Base-by-base conservation (phyloP, 2,329 filamentous ascomycete genomes). In the Cyphellophora attinorum region DNA sequence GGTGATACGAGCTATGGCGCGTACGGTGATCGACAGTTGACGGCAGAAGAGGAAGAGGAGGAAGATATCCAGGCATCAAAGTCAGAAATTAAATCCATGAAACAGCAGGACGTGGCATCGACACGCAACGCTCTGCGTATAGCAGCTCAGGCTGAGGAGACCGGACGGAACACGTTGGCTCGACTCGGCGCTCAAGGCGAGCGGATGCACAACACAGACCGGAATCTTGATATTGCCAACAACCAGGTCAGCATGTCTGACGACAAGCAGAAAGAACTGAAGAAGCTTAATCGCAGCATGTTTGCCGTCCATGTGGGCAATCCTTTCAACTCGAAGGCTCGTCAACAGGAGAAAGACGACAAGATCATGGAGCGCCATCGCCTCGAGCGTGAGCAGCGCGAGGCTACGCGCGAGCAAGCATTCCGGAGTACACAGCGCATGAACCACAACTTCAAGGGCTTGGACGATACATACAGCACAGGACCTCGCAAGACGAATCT, bases 231-330 rank as follows among this genome's bases (percentile, higher is more conserved):
- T 49, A 67, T 84, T 45, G 81, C 85, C 3, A 63, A 74, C n/a
- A 80, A 79, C 44, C 79, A 86, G 54, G 84, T 83, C 49, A 74
- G 76, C 38, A 65, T 82, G 39, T 83, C 84, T 0, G 79, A 86
- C 48, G 84, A 88, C 46, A 82, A 84, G 49, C 81, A 85, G 1
- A 74, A 77, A 31, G 85, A 94, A 53, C 65, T 95, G 23, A 89
- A 89, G 64, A 84, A 75, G 1, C 67, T 93, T 32, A 93, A 95
- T 59, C 70, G 81, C 43, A 86, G 80, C 64, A 93, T 95, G 85
- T 94, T 94, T 52, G 82, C 84, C 4, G 74, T 88, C 14, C 81
- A 86, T 51, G 79, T 88, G 16, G 67, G 68, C 34, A 85, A 85
- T 49, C 81, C 81, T 0, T 85, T 94, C 55, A 91, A 83, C 0